Conservation (phyloP, 177 flowering plant species). For the Telopea speciosissima region DNA sequence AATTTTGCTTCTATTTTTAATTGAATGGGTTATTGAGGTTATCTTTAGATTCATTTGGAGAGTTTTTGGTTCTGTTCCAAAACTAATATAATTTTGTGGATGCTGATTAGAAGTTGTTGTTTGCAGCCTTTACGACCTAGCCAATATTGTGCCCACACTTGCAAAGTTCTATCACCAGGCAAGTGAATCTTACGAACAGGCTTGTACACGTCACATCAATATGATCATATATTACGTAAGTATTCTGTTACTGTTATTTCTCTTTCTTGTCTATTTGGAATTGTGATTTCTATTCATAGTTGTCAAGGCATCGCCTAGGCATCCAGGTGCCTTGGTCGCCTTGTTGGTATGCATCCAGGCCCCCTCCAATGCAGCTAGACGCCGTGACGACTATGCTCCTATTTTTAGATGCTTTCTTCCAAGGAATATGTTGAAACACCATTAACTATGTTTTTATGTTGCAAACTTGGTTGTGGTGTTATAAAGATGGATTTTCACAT, state of each 20-base stretch:
- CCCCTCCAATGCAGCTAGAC: no score
- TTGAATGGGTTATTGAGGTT: not conserved
- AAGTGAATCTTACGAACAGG: conserved; percentile 95
- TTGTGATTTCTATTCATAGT: no score
- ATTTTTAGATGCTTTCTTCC: not conserved
- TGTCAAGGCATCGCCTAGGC: no score
- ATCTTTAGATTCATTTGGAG: not conserved
- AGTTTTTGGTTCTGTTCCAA: not conserved
- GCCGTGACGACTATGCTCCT: no score
- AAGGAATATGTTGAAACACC: not conserved
- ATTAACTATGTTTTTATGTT: not conserved
- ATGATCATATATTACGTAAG: conserved; percentile 86
- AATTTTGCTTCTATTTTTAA: not conserved
- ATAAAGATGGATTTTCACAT: not conserved
- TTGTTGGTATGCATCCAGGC: no score
- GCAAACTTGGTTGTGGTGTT: not conserved
- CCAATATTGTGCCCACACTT: conserved; percentile 90
- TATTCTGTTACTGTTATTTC: conserved; percentile 2
- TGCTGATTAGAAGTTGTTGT: conserved; percentile 21
- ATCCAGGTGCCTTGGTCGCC: no score
- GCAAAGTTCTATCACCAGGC: conserved; percentile 99
- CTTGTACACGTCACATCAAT: conserved; percentile 91
- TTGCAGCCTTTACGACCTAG: conserved; percentile 95
- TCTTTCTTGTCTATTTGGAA: no score
- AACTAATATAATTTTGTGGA: not conserved